Evolutionary conservation across 2,329 filamentous ascomycete species (phyloP), one percentile per base, ranked within the genome.

Genomic region (Lasiodiplodia sp.): DNA sequence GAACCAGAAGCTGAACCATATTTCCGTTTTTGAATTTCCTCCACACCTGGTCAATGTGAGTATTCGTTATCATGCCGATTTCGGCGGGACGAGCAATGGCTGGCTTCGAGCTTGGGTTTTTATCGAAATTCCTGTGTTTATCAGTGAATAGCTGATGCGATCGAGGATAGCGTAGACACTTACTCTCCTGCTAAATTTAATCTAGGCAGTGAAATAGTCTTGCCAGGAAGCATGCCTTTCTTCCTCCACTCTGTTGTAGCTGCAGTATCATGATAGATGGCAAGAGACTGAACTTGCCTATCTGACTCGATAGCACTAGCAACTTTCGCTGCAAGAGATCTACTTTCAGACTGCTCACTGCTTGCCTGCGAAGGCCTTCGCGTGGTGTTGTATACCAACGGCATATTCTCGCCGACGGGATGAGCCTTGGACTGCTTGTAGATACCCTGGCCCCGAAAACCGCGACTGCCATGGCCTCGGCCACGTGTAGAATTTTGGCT

Each of bases 41-140:
- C 63, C 65, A 67, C 7, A 49, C 38, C 12, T 57, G 44, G 11
- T 68, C 18, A 6, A 68, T 55, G 47, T 63, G 47, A 23, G 52
- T 57, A 3, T 34, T 34, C 3, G 44, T 44, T 6, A 52, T 21
- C 10, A 57, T 28, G 14, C 56, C 23, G 4, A 68, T 68, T 23
- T 68, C 66, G 2, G 31, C 28, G 3, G 51, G 12, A 14, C 60
- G 60, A 21, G 40, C 28, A 6, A 64, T 16, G 8, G 23, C 60
- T 16, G 60, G 60, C 47, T 38, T 64, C 1, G 60, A 64, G 8
- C 44, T 52, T n/a, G 47, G 37, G 6, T 38, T 52, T 18, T 28
- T 52, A 34, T 64, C 31, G 18, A 37, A 57, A 5, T 14, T 21
- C 55, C 55, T 57, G n/a, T 16, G 12, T 23, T 21, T 2, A 21